Evolutionary conservation across 331 rosid species (phyloP), one percentile per base, ranked within the genome.

Genomic region (Quercus phellos): DNA sequence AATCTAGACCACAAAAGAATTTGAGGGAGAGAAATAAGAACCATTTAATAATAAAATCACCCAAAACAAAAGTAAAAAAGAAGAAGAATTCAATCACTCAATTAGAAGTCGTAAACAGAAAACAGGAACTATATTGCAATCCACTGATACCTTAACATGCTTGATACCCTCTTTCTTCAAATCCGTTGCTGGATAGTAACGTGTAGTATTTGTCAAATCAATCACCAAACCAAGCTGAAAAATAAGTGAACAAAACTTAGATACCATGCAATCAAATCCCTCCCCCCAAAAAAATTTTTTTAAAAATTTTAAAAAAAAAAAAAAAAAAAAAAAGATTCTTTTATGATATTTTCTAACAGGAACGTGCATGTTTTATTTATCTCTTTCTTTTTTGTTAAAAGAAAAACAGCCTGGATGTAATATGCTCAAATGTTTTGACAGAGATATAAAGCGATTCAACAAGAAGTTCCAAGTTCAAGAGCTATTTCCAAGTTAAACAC

Each of bases 221-320:
- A 94, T 94, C 87, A 94, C 97, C 78, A 94, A 78, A 88, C 98
- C 98, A 82, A 94, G 94, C 98, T 94, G 94, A 83, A 90, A 84
- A 84, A 59, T 80, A 59, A 78, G 53, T 51, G 74, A 80, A 82
- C 59, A 84, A 34, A 72, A 59, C 59, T 74, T 35, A 83, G 73
- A 75, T 74, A 54, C 60, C 74, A 73, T 79, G 68, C 64, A 70
- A 80, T 60, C 32, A 74, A 73, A 13, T 46, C 53, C 53, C 53
- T 12, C 53, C 53, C 34, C 32, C 58, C 30, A 46, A 13, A 5
- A 17, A 30, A 58, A 26, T 17, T 32, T 2, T 38, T 38, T 8
- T 2, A 38, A 38, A 8, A 38, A 38, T 12, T 38, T 5, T 4
- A 0, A 1, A 6, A 38, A 35, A 6, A 35, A 1, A 32, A 19